A percentile compares a stretch with the other conserved stretches of the same genome.
Conservation (phyloP, 805 yeast genomes). For the Candida argentea region DNA sequence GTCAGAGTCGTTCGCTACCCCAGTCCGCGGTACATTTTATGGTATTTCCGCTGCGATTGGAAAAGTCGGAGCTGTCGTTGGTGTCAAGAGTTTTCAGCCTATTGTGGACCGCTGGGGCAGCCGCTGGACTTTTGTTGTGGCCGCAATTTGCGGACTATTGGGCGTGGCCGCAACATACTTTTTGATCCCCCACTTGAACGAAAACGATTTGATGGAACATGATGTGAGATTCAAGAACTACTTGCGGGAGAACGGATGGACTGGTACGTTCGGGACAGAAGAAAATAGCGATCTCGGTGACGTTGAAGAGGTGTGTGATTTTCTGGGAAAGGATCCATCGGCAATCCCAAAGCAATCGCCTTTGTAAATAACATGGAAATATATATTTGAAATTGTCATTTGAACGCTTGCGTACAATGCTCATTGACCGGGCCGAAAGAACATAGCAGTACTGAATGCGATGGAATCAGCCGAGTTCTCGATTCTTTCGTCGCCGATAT, state of each 20-base stretch:
- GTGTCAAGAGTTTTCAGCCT: slow-evolving; percentile 63
- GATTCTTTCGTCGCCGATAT: too few species aligned
- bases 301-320: slow-evolving; percentile 1
- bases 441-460: too few species aligned
- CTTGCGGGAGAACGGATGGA: slow-evolving; percentile 51
- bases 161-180: slow-evolving; percentile 53
- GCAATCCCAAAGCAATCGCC: too few species aligned
- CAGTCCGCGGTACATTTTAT: slow-evolving; percentile 66
- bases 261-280: slow-evolving; percentile 31
- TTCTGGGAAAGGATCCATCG: too few species aligned
- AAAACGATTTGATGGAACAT: slow-evolving; percentile 58
- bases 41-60: slow-evolving; percentile 75
- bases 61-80: slow-evolving; percentile 79
- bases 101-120: slow-evolving; percentile 55
- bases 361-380: too few species aligned
- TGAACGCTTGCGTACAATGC: too few species aligned
- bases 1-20: slow-evolving; percentile 65
- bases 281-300: slow-evolving; percentile 2
- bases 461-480: too few species aligned
- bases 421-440: too few species aligned
- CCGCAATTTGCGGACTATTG: slow-evolving; percentile 59
- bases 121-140: slow-evolving; percentile 70
- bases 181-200: slow-evolving; percentile 59
- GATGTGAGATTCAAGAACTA: slow-evolving; percentile 55
- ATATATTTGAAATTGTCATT: too few species aligned